phyloP scores from a whole-genome alignment of 2,329 filamentous ascomycete species.

The Zasmidium citrigriseum region DNA sequence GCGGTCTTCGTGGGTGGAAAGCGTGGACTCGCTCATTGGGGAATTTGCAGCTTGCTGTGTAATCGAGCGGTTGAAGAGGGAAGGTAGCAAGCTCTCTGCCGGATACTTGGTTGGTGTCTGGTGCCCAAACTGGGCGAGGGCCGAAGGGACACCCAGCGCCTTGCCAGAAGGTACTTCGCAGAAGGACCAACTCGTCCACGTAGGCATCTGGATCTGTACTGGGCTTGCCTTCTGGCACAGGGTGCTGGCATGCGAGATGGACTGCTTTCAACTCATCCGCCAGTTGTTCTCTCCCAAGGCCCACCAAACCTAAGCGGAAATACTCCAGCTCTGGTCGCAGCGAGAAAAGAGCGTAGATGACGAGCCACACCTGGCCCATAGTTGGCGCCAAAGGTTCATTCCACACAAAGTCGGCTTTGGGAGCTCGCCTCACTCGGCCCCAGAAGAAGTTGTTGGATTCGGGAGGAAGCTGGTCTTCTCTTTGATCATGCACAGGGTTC shows the following conservation, averaged over 20 bases:
- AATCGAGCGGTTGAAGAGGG: slow-evolving; percentile 44
- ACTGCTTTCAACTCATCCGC: slow-evolving; percentile 43
- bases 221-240: slow-evolving; percentile 38
- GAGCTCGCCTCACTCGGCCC: slow-evolving; percentile 49
- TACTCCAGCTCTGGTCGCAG: slow-evolving; percentile 47
- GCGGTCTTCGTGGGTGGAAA: slow-evolving; percentile 69
- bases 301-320: slow-evolving; percentile 45
- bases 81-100: slow-evolving; percentile 35
- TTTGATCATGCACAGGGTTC: slow-evolving; percentile 19
- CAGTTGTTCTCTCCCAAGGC: slow-evolving; percentile 39
- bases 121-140: slow-evolving; percentile 40
- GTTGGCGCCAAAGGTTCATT: slow-evolving; percentile 37
- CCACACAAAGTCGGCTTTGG: slow-evolving; percentile 47
- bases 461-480: slow-evolving; percentile 28
- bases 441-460: slow-evolving; percentile 38
- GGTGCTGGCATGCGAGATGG: slow-evolving; percentile 48
- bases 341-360: slow-evolving; percentile 48
- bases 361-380: slow-evolving; percentile 50
- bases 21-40: slow-evolving; percentile 55
- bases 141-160: slow-evolving; percentile 46
- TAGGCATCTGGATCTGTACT: slow-evolving; percentile 30
- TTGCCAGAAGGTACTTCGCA: slow-evolving; percentile 52
- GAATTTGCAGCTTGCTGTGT: slow-evolving; percentile 51
- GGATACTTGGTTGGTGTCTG: slow-evolving; percentile 22
- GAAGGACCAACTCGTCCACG: slow-evolving; percentile 48